A percentile compares a stretch with the other conserved stretches of the same genome.
These are phyloP conservation scores for Inonotus obliquus DNA, from an alignment of 1,284 basidiomycete species.

Conservation along the genomic window DNA sequence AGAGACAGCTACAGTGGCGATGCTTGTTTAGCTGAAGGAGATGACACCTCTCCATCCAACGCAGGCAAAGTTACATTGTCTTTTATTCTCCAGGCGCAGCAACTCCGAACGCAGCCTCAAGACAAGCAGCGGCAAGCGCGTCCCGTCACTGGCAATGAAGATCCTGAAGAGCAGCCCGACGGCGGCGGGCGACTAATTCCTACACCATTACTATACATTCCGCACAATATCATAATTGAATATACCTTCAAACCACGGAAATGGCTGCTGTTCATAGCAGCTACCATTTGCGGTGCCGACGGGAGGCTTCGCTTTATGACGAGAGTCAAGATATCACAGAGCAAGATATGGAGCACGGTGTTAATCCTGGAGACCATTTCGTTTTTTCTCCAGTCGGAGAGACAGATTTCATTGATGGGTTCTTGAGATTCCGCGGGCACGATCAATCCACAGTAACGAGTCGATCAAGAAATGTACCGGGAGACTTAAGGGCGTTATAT, in stretches of 20 bases:
- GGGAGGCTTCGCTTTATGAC: not conserved
- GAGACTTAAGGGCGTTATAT: not conserved
- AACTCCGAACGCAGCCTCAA: no score
- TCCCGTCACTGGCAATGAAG: no score
- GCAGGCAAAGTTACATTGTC: no score
- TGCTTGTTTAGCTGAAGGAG: no score
- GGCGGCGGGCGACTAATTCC: no score
- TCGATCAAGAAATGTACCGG: not conserved
- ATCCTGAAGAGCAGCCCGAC: no score
- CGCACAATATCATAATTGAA: not conserved
- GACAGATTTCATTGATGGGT: not conserved
- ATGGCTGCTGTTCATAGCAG: not conserved
- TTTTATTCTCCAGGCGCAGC: no score
- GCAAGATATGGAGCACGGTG: not conserved
- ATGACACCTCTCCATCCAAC: no score
- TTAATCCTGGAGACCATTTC: not conserved
- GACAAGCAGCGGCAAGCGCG: no score
- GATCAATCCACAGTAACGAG: not conserved
- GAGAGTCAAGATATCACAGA: not conserved
- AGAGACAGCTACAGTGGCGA: no score
- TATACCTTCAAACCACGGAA: not conserved
- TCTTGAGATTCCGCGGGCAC: not conserved
- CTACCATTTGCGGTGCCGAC: not conserved
- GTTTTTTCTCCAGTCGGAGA: not conserved
- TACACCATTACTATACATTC: not conserved